A percentile compares a stretch with the other conserved stretches of the same genome.
These are phyloP conservation scores for Quercus lobata DNA, from an alignment of 331 rosid species.

Conservation along the genomic window DNA sequence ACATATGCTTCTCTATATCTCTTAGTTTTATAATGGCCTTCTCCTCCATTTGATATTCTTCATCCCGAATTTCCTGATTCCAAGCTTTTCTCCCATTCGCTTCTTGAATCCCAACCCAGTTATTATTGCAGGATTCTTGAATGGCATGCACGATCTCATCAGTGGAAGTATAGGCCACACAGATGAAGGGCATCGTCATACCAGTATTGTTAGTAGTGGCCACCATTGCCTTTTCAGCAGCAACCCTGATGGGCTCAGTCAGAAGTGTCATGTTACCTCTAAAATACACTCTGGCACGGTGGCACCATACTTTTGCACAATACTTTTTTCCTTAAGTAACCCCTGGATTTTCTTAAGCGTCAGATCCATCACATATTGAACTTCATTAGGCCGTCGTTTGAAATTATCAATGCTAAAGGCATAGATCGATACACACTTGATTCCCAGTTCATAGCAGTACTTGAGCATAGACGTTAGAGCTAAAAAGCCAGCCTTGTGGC, in stretches of 20 bases:
- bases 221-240: constrained; percentile 42
- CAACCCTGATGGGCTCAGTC: constrained; percentile 31
- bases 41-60: neutral
- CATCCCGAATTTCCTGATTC: neutral
- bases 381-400: constrained; percentile 39
- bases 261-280: constrained; percentile 38
- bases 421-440: constrained; percentile 37
- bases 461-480: constrained; percentile 35
- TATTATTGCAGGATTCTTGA: constrained; percentile 37
- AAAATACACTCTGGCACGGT: constrained; percentile 31
- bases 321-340: constrained; percentile 34
- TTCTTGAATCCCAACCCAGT: constrained; percentile 29
- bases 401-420: constrained; percentile 53
- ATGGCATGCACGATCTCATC: constrained; percentile 42
- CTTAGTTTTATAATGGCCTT: constrained; percentile 20
- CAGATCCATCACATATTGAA: constrained; percentile 37
- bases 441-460: constrained; percentile 45
- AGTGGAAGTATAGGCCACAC: constrained; percentile 43
- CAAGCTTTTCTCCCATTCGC: constrained; percentile 14
- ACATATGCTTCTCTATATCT: constrained; percentile 38
- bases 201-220: constrained; percentile 36
- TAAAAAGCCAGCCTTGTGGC: constrained; percentile 43
- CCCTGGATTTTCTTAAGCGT: constrained; percentile 43
- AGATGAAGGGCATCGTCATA: constrained; percentile 37
- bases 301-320: constrained; percentile 37